Base-by-base conservation (phyloP, 1,139 yeast species). In the Kodamaea ohmeri region DNA sequence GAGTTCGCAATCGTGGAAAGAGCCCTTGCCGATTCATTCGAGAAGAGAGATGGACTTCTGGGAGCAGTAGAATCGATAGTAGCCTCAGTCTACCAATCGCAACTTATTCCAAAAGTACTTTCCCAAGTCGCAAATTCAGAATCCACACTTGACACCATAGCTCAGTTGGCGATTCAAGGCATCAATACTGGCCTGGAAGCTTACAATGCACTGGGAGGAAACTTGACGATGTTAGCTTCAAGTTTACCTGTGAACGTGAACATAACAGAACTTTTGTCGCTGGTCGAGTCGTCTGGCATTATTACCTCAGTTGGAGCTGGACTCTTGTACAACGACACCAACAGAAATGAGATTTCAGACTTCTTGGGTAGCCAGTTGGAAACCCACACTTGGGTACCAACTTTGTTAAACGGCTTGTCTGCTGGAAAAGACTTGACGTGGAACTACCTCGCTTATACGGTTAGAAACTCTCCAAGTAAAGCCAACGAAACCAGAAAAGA, bases 371-470 rank as follows among this genome's bases (percentile, higher is more conserved):
- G 42, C 14, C 39, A 52, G 8, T 55, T 68, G 31, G 50, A 51
- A 13, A 43, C 47, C 14, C 47, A 61, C 34, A 51, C 55, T 9
- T 65, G 66, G 61, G 45, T 62, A 13, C 54, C 63, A 5, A 44
- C 56, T 40, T 36, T 66, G 19, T 53, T 67, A 45, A 49, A 51
- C 27, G 64, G 63, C 16, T 45, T 66, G 25, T 69, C 72, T 25
- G 46, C 53, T 24, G 71, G 70, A 19, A 41, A 56, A 21, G 46
- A 49, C 11, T 56, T 63, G 31, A 54, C 68, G 2, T 51, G 64
- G 38, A 49, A 55, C 5, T 55, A 49, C 45, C 44, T 67, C 40
- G 65, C 63, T 21, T 48, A 64, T 43, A 39, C 53, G 5, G 48
- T 66, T 31, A 43, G 44, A 24, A 52, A 56, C 39, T 50, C 63